A percentile compares a stretch with the other conserved stretches of the same genome.
Evolutionary conservation across 2,329 filamentous ascomycete genomes (phyloP).

Genomic region (Parasarocladium wereldwijsianum): DNA sequence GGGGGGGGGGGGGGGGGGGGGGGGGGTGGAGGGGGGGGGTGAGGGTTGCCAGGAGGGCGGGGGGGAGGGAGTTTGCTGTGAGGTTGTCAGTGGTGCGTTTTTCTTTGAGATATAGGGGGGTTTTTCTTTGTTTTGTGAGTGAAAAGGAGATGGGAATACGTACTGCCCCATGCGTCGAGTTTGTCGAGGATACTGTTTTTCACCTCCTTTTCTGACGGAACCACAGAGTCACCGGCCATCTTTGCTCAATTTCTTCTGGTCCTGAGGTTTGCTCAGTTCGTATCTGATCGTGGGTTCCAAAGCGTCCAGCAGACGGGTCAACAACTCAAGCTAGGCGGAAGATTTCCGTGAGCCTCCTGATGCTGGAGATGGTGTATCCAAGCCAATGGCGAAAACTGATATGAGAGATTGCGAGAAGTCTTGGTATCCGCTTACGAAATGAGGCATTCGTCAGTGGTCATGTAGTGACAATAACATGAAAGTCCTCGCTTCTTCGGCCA

Average conservation of each 20-base stretch:
- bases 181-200: conserved; percentile 16
- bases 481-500: no score
- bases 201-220: conserved; percentile 2
- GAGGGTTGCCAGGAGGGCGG: conserved; percentile 40
- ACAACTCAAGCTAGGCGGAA: not conserved
- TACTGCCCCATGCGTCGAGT: conserved; percentile 35
- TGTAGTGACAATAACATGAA: no score
- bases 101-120: not conserved
- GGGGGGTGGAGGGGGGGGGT: conserved; percentile 40
- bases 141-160: conserved; percentile 12
- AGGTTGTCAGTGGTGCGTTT: not conserved
- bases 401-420: no score
- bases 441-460: no score
- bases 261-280: no score
- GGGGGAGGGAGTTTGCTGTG: conserved; percentile 36
- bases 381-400: no score
- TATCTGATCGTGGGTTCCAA: no score
- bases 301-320: no score
- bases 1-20: conserved; percentile 34
- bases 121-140: not conserved
- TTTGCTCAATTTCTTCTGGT: not conserved
- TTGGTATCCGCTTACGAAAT: no score
- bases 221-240: conserved; percentile 2
- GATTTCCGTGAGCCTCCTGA: not conserved
- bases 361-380: not conserved